Evolutionary conservation across 306 rosid species (phyloP), one percentile per base, ranked within the genome.

Genomic region (Albizia julibrissin): DNA sequence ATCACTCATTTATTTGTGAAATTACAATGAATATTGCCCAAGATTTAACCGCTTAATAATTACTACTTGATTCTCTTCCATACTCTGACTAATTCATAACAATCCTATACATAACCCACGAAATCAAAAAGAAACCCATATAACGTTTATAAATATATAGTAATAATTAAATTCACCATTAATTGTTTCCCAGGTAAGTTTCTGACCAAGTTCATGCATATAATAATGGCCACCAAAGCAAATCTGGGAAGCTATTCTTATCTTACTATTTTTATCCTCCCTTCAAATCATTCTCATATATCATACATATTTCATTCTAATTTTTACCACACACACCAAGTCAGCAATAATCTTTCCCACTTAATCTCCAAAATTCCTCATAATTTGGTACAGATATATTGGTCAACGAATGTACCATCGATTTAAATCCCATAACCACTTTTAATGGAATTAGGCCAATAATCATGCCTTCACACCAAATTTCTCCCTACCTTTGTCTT

Each of bases 381-480:
- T 10, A 49, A 74, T 76, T 80, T 68, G 81, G 75, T 1, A 49
- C 47, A 52, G 21, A 1, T 26, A 14, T 15, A 39, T 65, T 59
- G 6, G 56, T 59, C 37, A 62, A 75, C 59, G 7, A 24, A 59
- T 59, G 27, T 19, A 19, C 62, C 27, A 8, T 54, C 62, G 27
- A 54, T 54, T n/a, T 54, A 29, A n/a, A 58, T 22, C 5, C 65
- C 65, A 58, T 58, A 8, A 10, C 31, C 16, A 61, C 12, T 2
- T 64, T 68, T 40, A 46, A 27, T 77, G 26, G 16, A 75, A 84
- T 84, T 61, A 52, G 49, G 43, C 39, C 54, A 61, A 18, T 16
- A 81, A 61, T 61, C 77, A 67, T 66, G 46, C 33, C 33, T 75
- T 71, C 10, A 13, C 40, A 79, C 77, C 79, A 66, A 81, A 78